Conservation (phyloP, 1,139 yeast genomes). For the Blastobotrys serpentis region DNA sequence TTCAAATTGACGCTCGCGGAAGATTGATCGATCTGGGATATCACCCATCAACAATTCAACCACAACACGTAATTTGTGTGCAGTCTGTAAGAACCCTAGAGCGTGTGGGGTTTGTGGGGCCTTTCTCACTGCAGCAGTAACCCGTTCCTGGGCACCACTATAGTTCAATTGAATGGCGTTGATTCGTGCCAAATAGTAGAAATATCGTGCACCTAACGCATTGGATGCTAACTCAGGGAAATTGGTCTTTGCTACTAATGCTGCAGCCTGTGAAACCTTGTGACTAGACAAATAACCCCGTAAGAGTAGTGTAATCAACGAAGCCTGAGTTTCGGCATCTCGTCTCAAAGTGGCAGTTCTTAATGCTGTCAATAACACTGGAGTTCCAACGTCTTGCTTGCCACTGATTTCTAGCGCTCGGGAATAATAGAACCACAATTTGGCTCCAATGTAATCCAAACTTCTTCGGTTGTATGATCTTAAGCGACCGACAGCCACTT, state of each 20-base stretch:
- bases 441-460: conserved; percentile 82
- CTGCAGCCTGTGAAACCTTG: conserved; percentile 84
- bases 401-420: conserved; percentile 67
- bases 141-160: conserved; percentile 84
- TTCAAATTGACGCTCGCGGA: conserved; percentile 62
- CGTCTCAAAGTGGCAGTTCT: conserved; percentile 91
- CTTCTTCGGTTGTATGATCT: conserved; percentile 74
- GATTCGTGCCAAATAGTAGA: conserved; percentile 84
- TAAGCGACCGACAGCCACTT: conserved; percentile 55
- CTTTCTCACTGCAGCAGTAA: conserved; percentile 90
- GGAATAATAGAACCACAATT: conserved; percentile 88
- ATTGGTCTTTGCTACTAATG: conserved; percentile 82
- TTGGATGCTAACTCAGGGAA: conserved; percentile 86
- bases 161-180: conserved; percentile 92
- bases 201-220: conserved; percentile 87
- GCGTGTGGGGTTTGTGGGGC: conserved; percentile 93
- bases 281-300: conserved; percentile 77
- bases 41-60: conserved; percentile 96
- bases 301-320: conserved; percentile 75
- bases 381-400: conserved; percentile 59
- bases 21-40: conserved; percentile 85
- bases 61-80: conserved; percentile 82
- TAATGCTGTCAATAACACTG: conserved; percentile 65
- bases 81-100: conserved; percentile 83
- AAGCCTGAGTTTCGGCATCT: conserved; percentile 88